Evolutionary conservation across 2,329 filamentous ascomycete genomes (phyloP).

Genomic region (Venturia nashicola): DNA sequence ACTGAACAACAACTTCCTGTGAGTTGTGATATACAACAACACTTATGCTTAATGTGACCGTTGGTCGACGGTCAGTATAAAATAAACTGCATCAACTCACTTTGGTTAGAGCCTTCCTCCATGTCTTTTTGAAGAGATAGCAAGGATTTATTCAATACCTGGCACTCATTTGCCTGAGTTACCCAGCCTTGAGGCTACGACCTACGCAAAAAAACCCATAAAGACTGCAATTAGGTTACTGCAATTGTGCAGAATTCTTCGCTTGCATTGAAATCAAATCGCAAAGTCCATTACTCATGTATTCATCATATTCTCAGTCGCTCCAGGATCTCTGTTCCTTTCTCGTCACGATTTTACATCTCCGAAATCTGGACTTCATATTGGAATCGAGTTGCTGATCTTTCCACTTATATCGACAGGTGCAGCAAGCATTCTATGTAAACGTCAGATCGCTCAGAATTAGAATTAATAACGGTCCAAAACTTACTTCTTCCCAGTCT

Average conservation of each 20-base stretch:
- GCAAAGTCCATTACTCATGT: background rate
- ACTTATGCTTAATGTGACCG: too few species aligned
- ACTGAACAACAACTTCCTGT: background rate
- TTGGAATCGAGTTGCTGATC: conserved; percentile 38
- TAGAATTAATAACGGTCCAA: background rate
- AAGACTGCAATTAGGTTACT: background rate
- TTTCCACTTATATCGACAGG: conserved; percentile 40
- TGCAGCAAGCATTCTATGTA: conserved; percentile 34
- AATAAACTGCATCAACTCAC: too few species aligned
- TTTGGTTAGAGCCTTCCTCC: too few species aligned
- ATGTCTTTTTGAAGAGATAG: too few species aligned
- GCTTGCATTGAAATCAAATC: background rate
- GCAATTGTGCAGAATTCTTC: background rate
- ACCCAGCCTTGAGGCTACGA: too few species aligned
- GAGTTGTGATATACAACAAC: too few species aligned
- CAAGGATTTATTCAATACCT: too few species aligned
- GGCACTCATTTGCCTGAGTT: background rate
- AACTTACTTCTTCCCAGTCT: conserved; percentile 40
- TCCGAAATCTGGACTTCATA: conserved; percentile 17
- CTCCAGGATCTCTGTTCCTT: too few species aligned
- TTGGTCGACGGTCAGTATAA: too few species aligned
- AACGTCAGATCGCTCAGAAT: conserved; percentile 15
- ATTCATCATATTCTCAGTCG: background rate
- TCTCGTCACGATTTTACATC: background rate
- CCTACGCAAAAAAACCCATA: background rate